phyloP scores from a whole-genome alignment of 2,329 filamentous ascomycete species.

The Aspergillus sp. region DNA sequence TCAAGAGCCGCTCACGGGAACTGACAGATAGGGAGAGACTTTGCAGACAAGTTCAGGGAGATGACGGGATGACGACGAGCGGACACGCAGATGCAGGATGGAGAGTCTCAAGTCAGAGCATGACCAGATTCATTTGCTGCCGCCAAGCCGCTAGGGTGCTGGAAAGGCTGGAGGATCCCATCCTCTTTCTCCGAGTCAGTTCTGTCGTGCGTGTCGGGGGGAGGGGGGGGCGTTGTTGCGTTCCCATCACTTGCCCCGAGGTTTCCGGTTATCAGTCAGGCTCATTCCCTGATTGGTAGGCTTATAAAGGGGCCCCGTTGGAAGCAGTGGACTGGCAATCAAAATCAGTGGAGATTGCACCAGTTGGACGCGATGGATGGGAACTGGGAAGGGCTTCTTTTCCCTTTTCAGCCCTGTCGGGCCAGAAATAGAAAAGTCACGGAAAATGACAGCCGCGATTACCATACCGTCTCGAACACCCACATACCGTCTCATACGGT shows the following conservation, averaged over 20 bases:
- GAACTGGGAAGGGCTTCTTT: background rate
- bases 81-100: background rate
- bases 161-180: background rate
- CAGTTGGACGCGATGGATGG: background rate
- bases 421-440: background rate
- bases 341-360: background rate
- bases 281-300: background rate
- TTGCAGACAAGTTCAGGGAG: background rate
- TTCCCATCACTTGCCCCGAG: background rate
- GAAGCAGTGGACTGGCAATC: background rate
- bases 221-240: too few relatives aligned
- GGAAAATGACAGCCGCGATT: constrained; percentile 2
- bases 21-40: too few relatives aligned
- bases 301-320: background rate
- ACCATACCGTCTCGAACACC: background rate
- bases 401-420: constrained; percentile 6
- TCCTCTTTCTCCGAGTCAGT: background rate
- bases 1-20: too few relatives aligned
- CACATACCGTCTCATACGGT: background rate
- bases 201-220: too few relatives aligned
- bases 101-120: too few relatives aligned
- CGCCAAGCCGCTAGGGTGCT: background rate
- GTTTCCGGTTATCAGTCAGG: background rate
- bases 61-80: background rate
- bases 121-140: background rate